phyloP scores from a whole-genome alignment of 2,329 filamentous ascomycete species.

The Fusarium fujikuroi region DNA sequence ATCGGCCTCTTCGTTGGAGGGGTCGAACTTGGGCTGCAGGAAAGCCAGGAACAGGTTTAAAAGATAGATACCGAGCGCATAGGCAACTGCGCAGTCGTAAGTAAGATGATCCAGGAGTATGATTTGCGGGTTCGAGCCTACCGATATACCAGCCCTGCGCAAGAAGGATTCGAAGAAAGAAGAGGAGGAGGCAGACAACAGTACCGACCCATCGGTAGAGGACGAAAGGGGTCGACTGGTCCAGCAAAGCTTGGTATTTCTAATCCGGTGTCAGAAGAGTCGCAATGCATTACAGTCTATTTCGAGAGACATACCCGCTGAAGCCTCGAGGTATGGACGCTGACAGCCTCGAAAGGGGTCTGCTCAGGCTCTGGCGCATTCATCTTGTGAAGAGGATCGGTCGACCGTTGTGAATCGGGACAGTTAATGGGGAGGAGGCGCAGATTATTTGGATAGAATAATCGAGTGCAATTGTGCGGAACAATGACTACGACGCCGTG shows the following conservation, averaged over 20 bases:
- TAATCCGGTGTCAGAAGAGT: conserved; percentile 51
- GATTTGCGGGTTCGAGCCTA: conserved; percentile 54
- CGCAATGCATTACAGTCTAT: neutral
- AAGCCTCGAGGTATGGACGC: conserved; percentile 81
- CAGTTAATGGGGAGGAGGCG: neutral
- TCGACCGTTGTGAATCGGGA: conserved; percentile 14
- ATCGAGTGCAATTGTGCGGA: neutral
- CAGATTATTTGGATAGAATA: neutral
- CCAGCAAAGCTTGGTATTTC: conserved; percentile 94
- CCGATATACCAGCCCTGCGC: conserved; percentile 99
- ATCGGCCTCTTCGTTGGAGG: conserved; percentile 88
- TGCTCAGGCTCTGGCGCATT: conserved; percentile 87
- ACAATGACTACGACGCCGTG: conserved; percentile 9
- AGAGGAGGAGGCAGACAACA: conserved; percentile 77
- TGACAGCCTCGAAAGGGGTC: conserved; percentile 92
- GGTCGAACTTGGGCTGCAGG: conserved; percentile 98
- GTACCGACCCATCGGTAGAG: conserved; percentile 92
- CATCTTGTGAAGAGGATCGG: conserved; percentile 63
- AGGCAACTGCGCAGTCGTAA: conserved; percentile 75
- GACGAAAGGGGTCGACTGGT: conserved; percentile 90
- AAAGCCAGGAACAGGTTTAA: conserved; percentile 99
- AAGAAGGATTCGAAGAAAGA: conserved; percentile 88
- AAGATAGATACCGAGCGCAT: conserved; percentile 97
- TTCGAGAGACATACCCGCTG: conserved; percentile 69
- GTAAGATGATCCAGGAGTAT: neutral